Evolutionary conservation across 331 rosid genomes (phyloP).

Genomic region (Malus hybrid): DNA sequence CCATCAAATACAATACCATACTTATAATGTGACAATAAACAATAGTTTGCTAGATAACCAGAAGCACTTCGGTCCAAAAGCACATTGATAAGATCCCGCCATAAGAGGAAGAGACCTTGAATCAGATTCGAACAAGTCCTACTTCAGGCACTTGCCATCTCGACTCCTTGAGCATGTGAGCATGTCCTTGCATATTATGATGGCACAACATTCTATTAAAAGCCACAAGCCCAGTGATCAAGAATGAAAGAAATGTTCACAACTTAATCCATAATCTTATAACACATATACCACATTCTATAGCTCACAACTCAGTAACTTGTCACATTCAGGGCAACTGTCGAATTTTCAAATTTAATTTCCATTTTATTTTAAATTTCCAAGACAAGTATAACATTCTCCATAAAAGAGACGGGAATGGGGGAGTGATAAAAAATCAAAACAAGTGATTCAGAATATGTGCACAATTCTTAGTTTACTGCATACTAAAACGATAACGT

Average conservation of each 20-base stretch:
- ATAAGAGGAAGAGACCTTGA: neutral
- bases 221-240: neutral
- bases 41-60: neutral
- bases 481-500: conserved; percentile 3
- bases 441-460: neutral
- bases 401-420: neutral
- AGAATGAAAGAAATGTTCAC: neutral
- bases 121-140: neutral
- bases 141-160: neutral
- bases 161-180: neutral
- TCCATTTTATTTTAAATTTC: neutral
- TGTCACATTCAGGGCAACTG: neutral
- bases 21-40: neutral
- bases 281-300: neutral
- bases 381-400: neutral
- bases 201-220: neutral
- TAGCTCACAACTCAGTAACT: neutral
- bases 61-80: neutral
- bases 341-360: neutral
- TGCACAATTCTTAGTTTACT: conserved; percentile 1
- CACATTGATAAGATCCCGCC: neutral
- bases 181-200: neutral
- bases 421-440: neutral
- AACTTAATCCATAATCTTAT: neutral
- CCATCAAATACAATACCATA: neutral